A percentile compares a stretch with the other conserved stretches of the same genome.
These are phyloP conservation scores for Nicotiana noctiflora DNA, from an alignment of 257 asterid genomes.

Conservation along the genomic window DNA sequence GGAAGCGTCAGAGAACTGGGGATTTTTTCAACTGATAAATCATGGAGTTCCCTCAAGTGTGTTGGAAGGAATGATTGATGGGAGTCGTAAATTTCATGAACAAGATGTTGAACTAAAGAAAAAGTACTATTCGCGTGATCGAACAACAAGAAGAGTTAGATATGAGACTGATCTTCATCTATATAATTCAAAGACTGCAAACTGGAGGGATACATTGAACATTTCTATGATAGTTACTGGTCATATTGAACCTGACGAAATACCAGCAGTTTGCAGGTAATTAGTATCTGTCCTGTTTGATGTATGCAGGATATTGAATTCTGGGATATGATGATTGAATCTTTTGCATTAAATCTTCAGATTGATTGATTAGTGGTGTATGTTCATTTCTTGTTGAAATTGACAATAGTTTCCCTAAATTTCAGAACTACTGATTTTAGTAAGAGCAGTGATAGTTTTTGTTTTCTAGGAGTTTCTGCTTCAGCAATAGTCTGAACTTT, in stretches of 20 bases:
- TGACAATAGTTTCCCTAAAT: too few relatives aligned
- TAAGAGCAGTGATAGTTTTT: too few relatives aligned
- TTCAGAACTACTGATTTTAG: too few relatives aligned
- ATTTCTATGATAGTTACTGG: conserved; percentile 17
- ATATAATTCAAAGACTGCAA: conserved; percentile 40
- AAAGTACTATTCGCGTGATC: conserved; percentile 27
- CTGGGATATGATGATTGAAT: too few relatives aligned
- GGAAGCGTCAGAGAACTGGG: conserved; percentile 51
- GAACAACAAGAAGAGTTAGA: conserved; percentile 30
- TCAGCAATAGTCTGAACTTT: background rate
- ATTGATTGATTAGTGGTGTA: too few relatives aligned
- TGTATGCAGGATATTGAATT: too few relatives aligned
- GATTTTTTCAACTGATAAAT: conserved; percentile 51
- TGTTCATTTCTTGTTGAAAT: too few relatives aligned
- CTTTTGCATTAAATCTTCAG: too few relatives aligned
- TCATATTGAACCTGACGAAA: conserved; percentile 32
- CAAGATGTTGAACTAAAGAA: conserved; percentile 45
- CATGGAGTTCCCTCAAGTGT: conserved; percentile 45
- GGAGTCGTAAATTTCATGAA: conserved; percentile 49
- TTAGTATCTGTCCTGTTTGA: too few relatives aligned
- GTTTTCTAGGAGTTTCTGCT: background rate
- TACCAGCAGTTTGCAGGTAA: conserved; percentile 62
- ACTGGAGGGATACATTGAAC: conserved; percentile 65
- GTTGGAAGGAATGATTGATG: conserved; percentile 48
- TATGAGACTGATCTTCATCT: conserved; percentile 53